Conservation (phyloP, 2,329 filamentous ascomycete genomes). For the Colletotrichum lini region DNA sequence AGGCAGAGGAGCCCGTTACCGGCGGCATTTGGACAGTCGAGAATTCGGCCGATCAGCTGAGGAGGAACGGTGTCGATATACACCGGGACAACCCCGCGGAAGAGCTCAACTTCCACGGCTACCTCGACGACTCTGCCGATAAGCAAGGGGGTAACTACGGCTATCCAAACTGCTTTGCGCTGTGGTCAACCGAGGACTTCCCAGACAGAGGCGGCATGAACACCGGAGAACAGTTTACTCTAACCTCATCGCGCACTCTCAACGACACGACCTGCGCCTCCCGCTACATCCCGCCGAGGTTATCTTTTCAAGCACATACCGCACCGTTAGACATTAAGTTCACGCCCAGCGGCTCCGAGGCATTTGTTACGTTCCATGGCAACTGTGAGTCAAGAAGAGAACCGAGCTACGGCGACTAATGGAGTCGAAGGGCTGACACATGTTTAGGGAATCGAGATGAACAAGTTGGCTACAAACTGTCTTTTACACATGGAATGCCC, state of each 20-base stretch:
- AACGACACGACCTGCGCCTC: conserved; percentile 60
- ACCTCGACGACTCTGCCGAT: conserved; percentile 55
- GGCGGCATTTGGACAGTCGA: conserved; percentile 72
- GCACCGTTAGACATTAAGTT: conserved; percentile 78
- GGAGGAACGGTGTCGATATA: conserved; percentile 68
- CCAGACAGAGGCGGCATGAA: conserved; percentile 58
- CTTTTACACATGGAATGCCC: conserved; percentile 61
- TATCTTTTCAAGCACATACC: conserved; percentile 74
- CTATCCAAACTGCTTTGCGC: conserved; percentile 78
- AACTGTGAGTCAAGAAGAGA: conserved; percentile 64
- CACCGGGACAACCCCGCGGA: conserved; percentile 79
- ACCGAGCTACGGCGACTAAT: conserved; percentile 8
- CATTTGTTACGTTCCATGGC: conserved; percentile 75
- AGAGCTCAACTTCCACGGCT: conserved; percentile 79
- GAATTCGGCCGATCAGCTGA: conserved; percentile 75
- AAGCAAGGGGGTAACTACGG: conserved; percentile 72
- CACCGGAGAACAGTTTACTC: conserved; percentile 65
- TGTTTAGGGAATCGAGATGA: conserved; percentile 56
- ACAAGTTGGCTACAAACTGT: conserved; percentile 63
- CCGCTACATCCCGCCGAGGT: conserved; percentile 62
- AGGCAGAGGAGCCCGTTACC: conserved; percentile 69
- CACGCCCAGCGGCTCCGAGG: conserved; percentile 65
- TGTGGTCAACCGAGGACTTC: conserved; percentile 67
- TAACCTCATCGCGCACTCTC: conserved; percentile 49
- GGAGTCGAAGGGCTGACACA: conserved; percentile 14